Evolutionary conservation across 2,329 filamentous ascomycete genomes (phyloP).

Genomic region (Emmonsiellopsis sp.): DNA sequence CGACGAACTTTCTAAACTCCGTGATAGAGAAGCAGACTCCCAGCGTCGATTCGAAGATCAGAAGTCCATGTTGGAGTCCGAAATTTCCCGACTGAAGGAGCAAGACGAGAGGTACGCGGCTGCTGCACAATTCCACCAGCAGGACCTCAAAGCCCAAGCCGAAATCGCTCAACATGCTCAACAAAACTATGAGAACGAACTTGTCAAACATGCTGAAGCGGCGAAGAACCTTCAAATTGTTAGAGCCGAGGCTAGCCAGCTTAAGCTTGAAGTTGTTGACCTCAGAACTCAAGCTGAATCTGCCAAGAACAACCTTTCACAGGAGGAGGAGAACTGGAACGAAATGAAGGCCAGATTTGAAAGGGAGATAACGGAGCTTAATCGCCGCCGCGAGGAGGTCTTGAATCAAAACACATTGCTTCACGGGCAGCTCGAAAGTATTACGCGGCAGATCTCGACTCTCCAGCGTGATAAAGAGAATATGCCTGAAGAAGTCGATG

Average conservation of each 20-base stretch:
- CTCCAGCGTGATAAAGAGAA: constrained; percentile 66
- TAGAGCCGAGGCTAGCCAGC: constrained; percentile 68
- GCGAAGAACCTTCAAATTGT: constrained; percentile 73
- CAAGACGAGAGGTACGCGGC: constrained; percentile 72
- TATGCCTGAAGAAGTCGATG: constrained; percentile 43
- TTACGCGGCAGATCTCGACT: constrained; percentile 68
- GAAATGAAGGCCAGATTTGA: constrained; percentile 74
- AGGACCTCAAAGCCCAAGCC: constrained; percentile 85
- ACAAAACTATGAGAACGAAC: constrained; percentile 87
- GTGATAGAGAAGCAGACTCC: constrained; percentile 70
- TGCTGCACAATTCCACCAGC: constrained; percentile 74
- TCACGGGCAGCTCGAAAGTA: constrained; percentile 77
- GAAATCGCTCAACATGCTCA: constrained; percentile 90
- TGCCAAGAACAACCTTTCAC: constrained; percentile 65
- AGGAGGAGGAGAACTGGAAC: constrained; percentile 81
- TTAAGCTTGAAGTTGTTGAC: constrained; percentile 69
- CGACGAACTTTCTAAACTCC: constrained; percentile 68
- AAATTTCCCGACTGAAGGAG: constrained; percentile 73
- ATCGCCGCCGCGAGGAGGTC: constrained; percentile 70
- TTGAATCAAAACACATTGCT: constrained; percentile 84
- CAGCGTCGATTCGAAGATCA: constrained; percentile 68
- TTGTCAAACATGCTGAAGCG: constrained; percentile 93
- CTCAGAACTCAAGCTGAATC: constrained; percentile 76
- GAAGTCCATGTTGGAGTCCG: constrained; percentile 66
- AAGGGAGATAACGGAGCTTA: constrained; percentile 70